Percentiles rank a stretch among this genome's conserved stretches.
Evolutionary conservation across 1,284 basidiomycete species (phyloP).

Genomic region (Apiotrichum sp.): DNA sequence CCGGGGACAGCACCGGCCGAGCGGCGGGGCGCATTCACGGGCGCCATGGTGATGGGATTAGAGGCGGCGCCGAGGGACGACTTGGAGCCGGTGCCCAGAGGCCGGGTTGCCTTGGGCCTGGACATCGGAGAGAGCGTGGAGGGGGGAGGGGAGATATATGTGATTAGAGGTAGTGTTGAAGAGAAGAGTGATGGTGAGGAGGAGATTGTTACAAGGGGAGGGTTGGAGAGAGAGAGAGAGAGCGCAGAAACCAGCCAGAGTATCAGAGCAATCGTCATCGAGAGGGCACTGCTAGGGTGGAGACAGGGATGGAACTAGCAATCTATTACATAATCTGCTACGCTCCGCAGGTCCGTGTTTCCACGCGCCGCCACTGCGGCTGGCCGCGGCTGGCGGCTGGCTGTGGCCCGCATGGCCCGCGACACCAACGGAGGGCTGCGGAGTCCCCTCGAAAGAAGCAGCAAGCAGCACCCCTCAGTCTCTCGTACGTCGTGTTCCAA

Average conservation of each 20-base stretch:
- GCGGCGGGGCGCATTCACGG: conserved; percentile 24
- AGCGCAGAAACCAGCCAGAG: not conserved
- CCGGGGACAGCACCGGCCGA: conserved; percentile 35
- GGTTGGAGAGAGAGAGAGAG: not conserved
- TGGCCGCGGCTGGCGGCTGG: no score
- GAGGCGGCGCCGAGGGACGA: conserved; percentile 23
- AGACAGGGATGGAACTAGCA: no score
- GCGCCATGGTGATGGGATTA: conserved; percentile 7
- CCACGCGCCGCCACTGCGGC: no score
- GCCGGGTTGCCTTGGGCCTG: conserved; percentile 30
- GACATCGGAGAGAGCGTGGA: conserved; percentile 27
- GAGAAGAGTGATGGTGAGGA: no score
- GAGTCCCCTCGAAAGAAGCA: no score
- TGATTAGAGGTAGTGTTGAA: not conserved
- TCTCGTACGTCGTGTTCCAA: no score
- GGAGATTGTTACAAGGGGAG: not conserved
- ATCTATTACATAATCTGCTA: no score
- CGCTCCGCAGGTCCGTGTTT: no score
- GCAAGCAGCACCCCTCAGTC: no score
- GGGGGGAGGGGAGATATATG: not conserved
- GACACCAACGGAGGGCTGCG: no score
- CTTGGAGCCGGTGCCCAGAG: conserved; percentile 32
- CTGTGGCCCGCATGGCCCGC: no score
- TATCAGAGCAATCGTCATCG: not conserved
- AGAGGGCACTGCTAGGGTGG: no score